phyloP scores from a whole-genome alignment of 495 filamentous ascomycete species.

The Hypomontagnella submonticulosa region DNA sequence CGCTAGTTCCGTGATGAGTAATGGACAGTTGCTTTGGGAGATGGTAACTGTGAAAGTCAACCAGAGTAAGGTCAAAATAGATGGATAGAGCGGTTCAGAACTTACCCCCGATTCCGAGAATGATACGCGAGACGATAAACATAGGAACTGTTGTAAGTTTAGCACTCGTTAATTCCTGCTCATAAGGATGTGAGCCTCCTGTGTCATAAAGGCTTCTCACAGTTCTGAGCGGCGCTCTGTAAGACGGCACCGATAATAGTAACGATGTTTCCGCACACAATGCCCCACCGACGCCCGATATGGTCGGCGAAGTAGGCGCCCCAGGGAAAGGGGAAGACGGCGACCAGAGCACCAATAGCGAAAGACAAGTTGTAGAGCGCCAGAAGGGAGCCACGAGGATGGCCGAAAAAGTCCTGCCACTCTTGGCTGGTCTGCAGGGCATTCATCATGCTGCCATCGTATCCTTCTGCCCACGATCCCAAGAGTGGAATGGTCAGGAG shows the following conservation, averaged over 20 bases:
- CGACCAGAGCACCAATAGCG: conserved; percentile 31
- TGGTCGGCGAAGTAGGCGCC: conserved; percentile 39
- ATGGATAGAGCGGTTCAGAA: conserved; percentile 4
- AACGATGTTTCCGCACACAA: conserved; percentile 40
- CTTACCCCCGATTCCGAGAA: conserved; percentile 46
- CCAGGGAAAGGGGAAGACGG: conserved; percentile 36
- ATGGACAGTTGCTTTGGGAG: conserved; percentile 15
- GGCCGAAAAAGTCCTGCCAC: conserved; percentile 57
- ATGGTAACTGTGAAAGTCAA: too few relatives aligned
- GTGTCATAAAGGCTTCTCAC: too few relatives aligned
- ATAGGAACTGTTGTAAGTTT: conserved; percentile 23
- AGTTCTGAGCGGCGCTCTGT: conserved; percentile 16
- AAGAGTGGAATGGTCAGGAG: too few relatives aligned
- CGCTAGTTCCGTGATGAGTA: conserved; percentile 50
- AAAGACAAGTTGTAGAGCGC: conserved; percentile 12
- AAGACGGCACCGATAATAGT: conserved; percentile 41
- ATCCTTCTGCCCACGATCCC: too few relatives aligned
- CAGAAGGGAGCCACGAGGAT: conserved; percentile 47
- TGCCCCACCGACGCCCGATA: conserved; percentile 40
- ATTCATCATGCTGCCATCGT: conserved; percentile 53
- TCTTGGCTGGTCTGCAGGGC: conserved; percentile 57
- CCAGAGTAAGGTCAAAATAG: too few relatives aligned
- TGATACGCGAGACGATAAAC: conserved; percentile 42
- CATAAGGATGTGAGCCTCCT: too few relatives aligned
- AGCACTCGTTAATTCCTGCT: too few relatives aligned